phyloP scores from a whole-genome alignment of 768 basidiomycete species.

The Omphalotus guepiniiformis region DNA sequence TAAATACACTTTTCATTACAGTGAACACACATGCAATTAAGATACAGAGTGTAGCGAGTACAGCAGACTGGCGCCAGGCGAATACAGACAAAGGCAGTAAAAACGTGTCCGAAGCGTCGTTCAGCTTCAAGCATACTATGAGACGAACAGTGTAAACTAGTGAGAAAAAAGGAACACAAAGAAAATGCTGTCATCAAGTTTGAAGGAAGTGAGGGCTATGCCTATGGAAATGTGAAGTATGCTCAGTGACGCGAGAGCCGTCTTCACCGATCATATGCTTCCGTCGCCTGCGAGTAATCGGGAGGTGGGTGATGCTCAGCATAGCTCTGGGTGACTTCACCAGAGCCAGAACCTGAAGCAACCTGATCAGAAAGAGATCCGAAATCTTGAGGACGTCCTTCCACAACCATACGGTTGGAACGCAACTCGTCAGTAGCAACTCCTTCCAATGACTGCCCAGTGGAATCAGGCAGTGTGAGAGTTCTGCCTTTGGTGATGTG shows the following conservation, averaged over 20 bases:
- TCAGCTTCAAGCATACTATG: neutral
- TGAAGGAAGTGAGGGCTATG: too few species aligned
- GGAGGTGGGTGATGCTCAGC: conserved; percentile 14
- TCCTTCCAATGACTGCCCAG: conserved; percentile 12
- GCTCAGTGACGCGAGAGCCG: neutral
- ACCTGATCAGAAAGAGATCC: conserved; percentile 9
- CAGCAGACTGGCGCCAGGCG: too few species aligned
- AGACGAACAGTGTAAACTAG: neutral
- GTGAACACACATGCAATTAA: too few species aligned
- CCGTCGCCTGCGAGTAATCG: conserved; percentile 18
- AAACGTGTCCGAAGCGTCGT: too few species aligned
- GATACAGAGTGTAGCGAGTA: too few species aligned
- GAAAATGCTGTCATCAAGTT: too few species aligned
- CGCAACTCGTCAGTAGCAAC: conserved; percentile 12
- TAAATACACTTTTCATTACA: too few species aligned
- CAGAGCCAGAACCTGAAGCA: conserved; percentile 1
- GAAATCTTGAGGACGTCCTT: conserved; percentile 18
- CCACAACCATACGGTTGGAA: conserved; percentile 15
- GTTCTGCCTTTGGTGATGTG: neutral
- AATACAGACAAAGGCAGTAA: too few species aligned
- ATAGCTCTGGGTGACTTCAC: neutral
- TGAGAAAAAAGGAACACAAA: neutral
- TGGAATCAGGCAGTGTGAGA: conserved; percentile 12
- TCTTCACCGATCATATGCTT: conserved; percentile 7
- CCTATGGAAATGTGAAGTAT: neutral